Conservation (phyloP, 495 filamentous ascomycete species). For the Tuber aestivum region DNA sequence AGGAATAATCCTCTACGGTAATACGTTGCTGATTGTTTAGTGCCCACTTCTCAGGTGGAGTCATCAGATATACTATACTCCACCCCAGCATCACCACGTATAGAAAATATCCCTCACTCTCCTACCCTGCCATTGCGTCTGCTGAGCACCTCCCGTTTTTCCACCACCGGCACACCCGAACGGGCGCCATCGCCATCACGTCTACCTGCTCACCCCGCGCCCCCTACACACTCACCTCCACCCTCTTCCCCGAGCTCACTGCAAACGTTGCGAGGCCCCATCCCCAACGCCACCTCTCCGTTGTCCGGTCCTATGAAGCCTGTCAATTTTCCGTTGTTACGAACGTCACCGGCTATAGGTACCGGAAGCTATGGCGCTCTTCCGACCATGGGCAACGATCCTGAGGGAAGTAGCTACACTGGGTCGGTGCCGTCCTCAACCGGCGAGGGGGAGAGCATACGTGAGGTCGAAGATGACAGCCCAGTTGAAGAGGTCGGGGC, state of each 20-base stretch:
- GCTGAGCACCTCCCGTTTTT: neutral
- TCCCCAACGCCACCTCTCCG: constrained; percentile 3
- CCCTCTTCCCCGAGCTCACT: neutral
- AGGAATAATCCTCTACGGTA: neutral
- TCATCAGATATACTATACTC: neutral
- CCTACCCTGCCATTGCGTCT: neutral
- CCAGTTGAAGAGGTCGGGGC: constrained; percentile 21
- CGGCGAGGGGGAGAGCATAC: constrained; percentile 12
- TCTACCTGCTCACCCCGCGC: constrained; percentile 3
- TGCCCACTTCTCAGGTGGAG: neutral
- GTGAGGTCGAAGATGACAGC: constrained; percentile 37
- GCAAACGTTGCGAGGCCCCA: neutral
- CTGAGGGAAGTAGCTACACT: constrained; percentile 18
- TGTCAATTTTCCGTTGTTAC: constrained; percentile 47
- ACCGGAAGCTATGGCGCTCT: constrained; percentile 57
- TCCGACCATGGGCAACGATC: constrained; percentile 28
- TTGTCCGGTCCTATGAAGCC: constrained; percentile 25
- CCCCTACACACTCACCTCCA: neutral
- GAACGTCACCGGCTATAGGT: constrained; percentile 54
- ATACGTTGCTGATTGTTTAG: neutral
- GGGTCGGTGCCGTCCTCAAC: constrained; percentile 17
- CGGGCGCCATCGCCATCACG: neutral
- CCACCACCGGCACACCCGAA: neutral
- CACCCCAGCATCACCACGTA: neutral
- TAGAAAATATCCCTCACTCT: neutral